Percentiles rank a stretch among this genome's conserved stretches.
Evolutionary conservation across 2,329 filamentous ascomycete species (phyloP).

Genomic region (Orbilia blumenaviensis): DNA sequence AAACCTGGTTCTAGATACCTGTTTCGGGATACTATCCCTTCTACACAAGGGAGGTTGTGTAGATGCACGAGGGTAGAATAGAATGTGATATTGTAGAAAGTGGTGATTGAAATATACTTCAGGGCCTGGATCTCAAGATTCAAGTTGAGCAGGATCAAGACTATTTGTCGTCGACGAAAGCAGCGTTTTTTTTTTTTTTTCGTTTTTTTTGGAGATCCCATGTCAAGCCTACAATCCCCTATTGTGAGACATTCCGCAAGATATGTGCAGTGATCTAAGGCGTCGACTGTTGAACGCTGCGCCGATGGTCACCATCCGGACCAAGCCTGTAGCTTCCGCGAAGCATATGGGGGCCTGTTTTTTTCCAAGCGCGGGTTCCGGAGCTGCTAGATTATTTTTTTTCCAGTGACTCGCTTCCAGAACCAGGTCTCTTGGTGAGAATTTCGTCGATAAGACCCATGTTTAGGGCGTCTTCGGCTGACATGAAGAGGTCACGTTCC

Average conservation of each 20-base stretch:
- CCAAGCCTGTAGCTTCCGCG: background rate
- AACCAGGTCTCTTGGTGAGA: constrained; percentile 69
- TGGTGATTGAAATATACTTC: constrained; percentile 13
- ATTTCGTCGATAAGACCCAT: constrained; percentile 94
- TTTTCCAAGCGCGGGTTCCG: background rate
- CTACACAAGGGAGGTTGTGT: background rate
- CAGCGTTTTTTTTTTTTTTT: constrained; percentile 15
- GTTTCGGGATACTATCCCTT: background rate
- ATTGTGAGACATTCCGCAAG: constrained; percentile 10
- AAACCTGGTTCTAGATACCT: constrained; percentile 3
- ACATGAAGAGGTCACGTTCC: constrained; percentile 96
- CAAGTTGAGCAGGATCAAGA: background rate
- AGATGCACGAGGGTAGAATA: background rate
- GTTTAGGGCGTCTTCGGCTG: constrained; percentile 84
- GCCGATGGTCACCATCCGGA: background rate
- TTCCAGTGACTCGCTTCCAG: constrained; percentile 36
- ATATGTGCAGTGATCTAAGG: background rate
- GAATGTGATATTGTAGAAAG: background rate
- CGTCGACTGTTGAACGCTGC: background rate
- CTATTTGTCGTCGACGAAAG: background rate
- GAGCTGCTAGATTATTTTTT: constrained; percentile 17
- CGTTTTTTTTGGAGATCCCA: no score
- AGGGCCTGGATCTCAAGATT: constrained; percentile 21
- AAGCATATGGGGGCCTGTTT: background rate
- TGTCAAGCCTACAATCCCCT: background rate